Base-by-base conservation (phyloP, 129 eudicot genomes). In the Centrapalus pauciflorus region DNA sequence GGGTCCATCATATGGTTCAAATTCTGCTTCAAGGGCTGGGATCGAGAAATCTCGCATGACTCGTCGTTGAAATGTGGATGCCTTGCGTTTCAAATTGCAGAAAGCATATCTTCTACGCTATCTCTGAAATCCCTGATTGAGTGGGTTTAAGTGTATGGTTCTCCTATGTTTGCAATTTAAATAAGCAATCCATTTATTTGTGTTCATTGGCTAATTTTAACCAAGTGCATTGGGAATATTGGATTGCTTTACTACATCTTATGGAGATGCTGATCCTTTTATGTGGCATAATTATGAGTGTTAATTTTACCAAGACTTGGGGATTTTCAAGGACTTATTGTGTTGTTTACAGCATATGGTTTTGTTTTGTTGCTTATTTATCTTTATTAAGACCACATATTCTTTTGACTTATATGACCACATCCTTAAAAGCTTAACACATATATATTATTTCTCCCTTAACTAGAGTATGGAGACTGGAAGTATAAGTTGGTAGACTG, bases 1-100 rank as follows among this genome's bases (percentile, higher is more conserved):
- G 81, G 97, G 84, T 75, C 54, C 78, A 67, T 19, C 74, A 13
- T 85, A 91, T 77, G 97, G 86, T 71, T 69, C 86, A 35, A 82
- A 84, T 60, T 85, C 94, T 29, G 75, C 86, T 69, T 54, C 90
- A 10, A 81, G 96, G 88, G 80, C 85, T 50, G 92, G 90, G 55
- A 73, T 60, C 2, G 96, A 87, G 59, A 84, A 82, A 38, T 66
- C 87, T 67, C 85, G 79, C 55, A 76, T 76, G 74, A 74, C 54
- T 48, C 87, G 90, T 25, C 89, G 76, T 72, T 90, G 70, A 82
- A 29, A 57, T 72, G 49, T 59, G 69, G 77, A 78, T 65, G 61
- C 64, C 49, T 35, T 32, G 66, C 54, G 63, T 66, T 29, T 66
- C 19, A 9, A 23, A 29, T 34, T 25, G 63, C 69, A 61, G 64